These are phyloP conservation scores for Phytopythium chamaehyphon DNA, from an alignment of 352 stramenopile genomes.

Conservation along the genomic window DNA sequence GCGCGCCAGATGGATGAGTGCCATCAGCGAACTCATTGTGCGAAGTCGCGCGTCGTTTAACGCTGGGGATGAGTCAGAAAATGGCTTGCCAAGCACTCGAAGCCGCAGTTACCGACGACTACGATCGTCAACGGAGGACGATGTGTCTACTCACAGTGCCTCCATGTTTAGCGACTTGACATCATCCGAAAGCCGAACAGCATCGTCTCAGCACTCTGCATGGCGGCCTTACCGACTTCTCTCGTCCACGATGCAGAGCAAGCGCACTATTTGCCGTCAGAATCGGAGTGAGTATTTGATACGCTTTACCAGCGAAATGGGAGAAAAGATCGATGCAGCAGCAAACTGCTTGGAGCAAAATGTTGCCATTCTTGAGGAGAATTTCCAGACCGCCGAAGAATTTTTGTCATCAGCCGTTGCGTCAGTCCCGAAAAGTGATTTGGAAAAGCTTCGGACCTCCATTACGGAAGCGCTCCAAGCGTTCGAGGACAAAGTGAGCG, in stretches of 20 bases:
- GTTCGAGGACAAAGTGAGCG: conserved; percentile 29
- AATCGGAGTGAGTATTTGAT: conserved; percentile 49
- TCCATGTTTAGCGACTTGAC: conserved; percentile 27
- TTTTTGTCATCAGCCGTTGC: conserved; percentile 54
- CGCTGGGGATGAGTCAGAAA: conserved; percentile 68
- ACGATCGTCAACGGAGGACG: conserved; percentile 57
- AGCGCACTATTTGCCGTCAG: conserved; percentile 30
- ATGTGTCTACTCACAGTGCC: conserved; percentile 25
- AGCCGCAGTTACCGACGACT: conserved; percentile 46
- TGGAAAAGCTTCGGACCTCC: conserved; percentile 42
- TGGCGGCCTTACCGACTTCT: conserved; percentile 81
- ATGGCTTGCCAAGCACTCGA: conserved; percentile 23
- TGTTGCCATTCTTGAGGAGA: conserved; percentile 71
- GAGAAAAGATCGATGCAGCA: conserved; percentile 33
- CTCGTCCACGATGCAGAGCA: conserved; percentile 70
- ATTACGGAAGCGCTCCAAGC: conserved; percentile 27
- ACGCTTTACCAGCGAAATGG: conserved; percentile 40
- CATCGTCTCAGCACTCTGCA: conserved; percentile 7
- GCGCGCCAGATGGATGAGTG: conserved; percentile 62
- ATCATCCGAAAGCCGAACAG: conserved; percentile 6
- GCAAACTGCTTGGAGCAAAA: conserved; percentile 49
- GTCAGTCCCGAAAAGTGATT: conserved; percentile 50
- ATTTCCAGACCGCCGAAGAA: conserved; percentile 51
- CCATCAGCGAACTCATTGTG: conserved; percentile 80
- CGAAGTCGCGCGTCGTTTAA: conserved; percentile 72